Evolutionary conservation across 768 basidiomycete genomes (phyloP), one percentile per base, ranked within the genome.

Genomic region (Kondoa malvinella): DNA sequence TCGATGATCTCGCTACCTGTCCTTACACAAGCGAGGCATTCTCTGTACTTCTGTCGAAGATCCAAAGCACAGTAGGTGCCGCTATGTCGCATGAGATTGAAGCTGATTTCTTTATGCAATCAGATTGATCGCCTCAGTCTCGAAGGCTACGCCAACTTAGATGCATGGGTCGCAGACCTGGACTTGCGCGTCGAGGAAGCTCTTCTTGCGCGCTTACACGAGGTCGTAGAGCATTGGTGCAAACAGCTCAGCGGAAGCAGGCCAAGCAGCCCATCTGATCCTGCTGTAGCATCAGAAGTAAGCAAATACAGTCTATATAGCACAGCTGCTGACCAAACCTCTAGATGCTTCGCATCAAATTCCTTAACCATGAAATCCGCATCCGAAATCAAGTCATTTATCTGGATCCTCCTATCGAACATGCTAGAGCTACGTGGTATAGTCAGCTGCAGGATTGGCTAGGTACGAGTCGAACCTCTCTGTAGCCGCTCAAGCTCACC

Each of bases 321-420:
- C 8, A 15, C 63, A 3, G 65, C 68, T 2, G 34, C 59, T 3
- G 71, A 68, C 40, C 56, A 67, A 40, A 26, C n/a, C n/a, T 34
- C 21, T 21, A 3, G 14, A 26, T 14, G 69, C 84, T 92, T 82
- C 81, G 82, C 1, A 77, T 96, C 71, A 86, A 88, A 72, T 88
- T 91, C 0, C 86, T 95, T 67, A 82, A 94, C 4, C 92, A 97
- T 77, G 94, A 97, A 76, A 88, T 97, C 71, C 84, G 92, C 78
- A 96, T 97, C 82, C 88, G 92, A 75, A 95, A 99, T 76, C 95
- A 99, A 76, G 90, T 96, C 71, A 96, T 99, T 77, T 97, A 95
- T 80, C 81, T 97, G 64, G 94, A 97, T 76, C 95, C 95, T 30
- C 95, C 95, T 68, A 89, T 96, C 79, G 94, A 97, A 77, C 84